Base-by-base conservation (phyloP, 306 rosid species). In the Vicia sativa region DNA sequence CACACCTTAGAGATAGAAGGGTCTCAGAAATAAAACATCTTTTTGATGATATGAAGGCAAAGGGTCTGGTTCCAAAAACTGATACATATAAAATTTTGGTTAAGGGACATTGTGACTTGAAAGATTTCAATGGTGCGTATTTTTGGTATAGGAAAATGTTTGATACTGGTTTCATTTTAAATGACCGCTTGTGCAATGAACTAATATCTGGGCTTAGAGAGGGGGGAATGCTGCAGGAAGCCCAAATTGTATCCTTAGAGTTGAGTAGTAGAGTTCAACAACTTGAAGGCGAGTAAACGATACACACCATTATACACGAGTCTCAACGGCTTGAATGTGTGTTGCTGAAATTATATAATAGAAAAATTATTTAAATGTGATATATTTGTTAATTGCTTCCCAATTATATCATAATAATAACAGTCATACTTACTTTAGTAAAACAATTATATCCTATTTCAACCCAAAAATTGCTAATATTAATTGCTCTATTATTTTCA, bases 71-170 rank as follows among this genome's bases (percentile, higher is more conserved):
- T 69, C 96, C 89, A 8, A 85, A 84, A 73, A 78, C 80, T 49
- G 95, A 87, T 75, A 89, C 97, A 7, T 91, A 88, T 78, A 73
- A 56, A 77, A 77, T 89, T 56, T 79, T 91, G 63, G 83, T 91
- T 38, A 89, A 82, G 82, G 96, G 95, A 72, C 80, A 80, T 57
- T 89, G 95, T 50, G 86, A 83, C 63, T 46, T 68, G 4, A 74
- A 83, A 68, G 90, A 91, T 74, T 89, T 87, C 77, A 44, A 23
- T 14, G 90, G 87, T 35, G 96, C 95, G 11, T 84, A 87, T 65
- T 54, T 26, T 71, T 91, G 96, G 97, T 91, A 79, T 38, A 79
- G 81, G 60, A 91, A 87, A 77, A 87, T 84, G 95, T 66, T 71
- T 67, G 80, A 85, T 52, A 59, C 43, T 19, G 86, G 83, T 18